phyloP scores from a whole-genome alignment of 2,329 filamentous ascomycete genomes.

The Aaosphaeria pasadenensis region DNA sequence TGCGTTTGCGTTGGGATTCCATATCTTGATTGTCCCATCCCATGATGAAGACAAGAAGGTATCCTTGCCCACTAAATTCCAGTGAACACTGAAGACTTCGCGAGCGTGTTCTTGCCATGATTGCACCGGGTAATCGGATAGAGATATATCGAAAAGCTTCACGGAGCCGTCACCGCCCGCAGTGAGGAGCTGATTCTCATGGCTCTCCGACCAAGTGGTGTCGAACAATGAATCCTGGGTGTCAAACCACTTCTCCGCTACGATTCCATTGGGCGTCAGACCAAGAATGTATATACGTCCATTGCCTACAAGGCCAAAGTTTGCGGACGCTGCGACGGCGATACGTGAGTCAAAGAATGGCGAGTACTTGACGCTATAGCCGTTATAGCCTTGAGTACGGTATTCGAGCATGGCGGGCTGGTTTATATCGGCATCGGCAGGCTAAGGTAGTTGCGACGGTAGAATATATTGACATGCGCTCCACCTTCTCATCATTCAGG shows the following conservation, averaged over 20 bases:
- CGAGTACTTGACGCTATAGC: conserved; percentile 96
- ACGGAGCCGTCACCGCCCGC: conserved; percentile 91
- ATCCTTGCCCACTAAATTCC: conserved; percentile 89
- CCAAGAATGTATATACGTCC: conserved; percentile 83
- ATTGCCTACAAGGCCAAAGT: conserved; percentile 97
- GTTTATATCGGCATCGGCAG: not conserved
- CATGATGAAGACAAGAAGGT: conserved; percentile 89
- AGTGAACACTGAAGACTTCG: conserved; percentile 88
- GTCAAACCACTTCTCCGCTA: conserved; percentile 87
- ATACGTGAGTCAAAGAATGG: conserved; percentile 96
- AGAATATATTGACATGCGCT: no score
- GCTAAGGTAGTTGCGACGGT: no score
- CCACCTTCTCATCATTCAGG: no score
- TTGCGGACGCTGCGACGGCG: conserved; percentile 84
- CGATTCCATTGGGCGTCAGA: conserved; percentile 78
- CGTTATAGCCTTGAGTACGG: conserved; percentile 89
- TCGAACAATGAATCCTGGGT: conserved; percentile 98
- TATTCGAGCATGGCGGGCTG: conserved; percentile 75
- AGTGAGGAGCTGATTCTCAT: conserved; percentile 89
- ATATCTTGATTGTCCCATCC: conserved; percentile 96
- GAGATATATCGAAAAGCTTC: conserved; percentile 85
- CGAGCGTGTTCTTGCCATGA: conserved; percentile 91
- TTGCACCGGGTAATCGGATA: conserved; percentile 81
- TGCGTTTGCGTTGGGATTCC: conserved; percentile 73
- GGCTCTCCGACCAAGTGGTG: conserved; percentile 89